phyloP scores from a whole-genome alignment of 2,329 filamentous ascomycete genomes.

The Botrytis byssoidea region DNA sequence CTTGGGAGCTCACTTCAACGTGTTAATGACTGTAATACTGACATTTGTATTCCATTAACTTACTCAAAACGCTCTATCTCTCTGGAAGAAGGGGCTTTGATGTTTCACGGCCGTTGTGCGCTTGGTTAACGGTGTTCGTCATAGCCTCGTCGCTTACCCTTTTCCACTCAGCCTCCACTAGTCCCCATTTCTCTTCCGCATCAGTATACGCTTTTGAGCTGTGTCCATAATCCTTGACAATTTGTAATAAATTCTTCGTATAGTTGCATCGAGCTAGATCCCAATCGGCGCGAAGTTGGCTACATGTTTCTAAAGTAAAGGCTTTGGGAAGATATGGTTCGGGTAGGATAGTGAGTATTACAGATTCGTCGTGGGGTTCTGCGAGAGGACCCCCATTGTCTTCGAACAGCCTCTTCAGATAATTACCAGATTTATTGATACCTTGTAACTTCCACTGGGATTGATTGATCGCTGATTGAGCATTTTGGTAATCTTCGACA shows the following conservation, averaged over 20 bases:
- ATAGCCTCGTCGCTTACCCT: not conserved
- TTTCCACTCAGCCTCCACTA: not conserved
- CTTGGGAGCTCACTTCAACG: not conserved
- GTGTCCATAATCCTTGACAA: not conserved
- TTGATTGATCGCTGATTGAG: conserved; percentile 8
- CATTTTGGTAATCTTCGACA: conserved; percentile 6
- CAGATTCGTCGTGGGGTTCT: not conserved
- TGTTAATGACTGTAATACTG: not conserved
- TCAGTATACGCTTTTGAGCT: not conserved
- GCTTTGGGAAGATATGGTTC: not conserved
- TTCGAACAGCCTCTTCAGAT: conserved; percentile 18
- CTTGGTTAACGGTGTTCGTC: not conserved
- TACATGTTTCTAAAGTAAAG: not conserved
- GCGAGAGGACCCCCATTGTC: conserved; percentile 6
- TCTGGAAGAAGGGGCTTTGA: not conserved
- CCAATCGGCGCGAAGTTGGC: conserved; percentile 15
- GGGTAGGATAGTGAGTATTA: not conserved
- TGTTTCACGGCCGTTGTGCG: not conserved
- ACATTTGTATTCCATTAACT: not conserved
- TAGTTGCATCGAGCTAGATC: conserved; percentile 1
- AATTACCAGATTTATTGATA: conserved; percentile 10
- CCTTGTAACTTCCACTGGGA: not conserved
- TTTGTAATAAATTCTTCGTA: not conserved
- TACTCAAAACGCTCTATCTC: not conserved
- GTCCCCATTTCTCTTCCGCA: not conserved